A percentile compares a stretch with the other conserved stretches of the same genome.
These are phyloP conservation scores for Poterioochromonas sp. DNA, from an alignment of 352 stramenopile genomes.

Conservation along the genomic window DNA sequence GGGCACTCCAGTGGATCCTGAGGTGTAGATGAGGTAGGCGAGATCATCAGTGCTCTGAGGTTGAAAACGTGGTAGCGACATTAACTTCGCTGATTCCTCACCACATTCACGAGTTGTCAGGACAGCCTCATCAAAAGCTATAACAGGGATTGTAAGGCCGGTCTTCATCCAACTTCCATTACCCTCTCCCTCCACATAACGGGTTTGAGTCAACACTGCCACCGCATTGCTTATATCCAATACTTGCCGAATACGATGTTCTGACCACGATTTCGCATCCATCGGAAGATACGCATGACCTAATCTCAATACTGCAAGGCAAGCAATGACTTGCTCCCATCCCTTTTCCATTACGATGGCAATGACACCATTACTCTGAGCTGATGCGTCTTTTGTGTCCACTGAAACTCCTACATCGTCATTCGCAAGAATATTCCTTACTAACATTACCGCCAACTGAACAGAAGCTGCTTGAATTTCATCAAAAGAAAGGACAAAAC, in stretches of 20 bases:
- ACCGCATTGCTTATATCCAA: background rate
- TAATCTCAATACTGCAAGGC: background rate
- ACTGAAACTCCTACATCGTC: background rate
- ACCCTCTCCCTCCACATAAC: background rate
- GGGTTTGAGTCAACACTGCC: constrained; percentile 5
- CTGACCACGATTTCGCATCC: constrained; percentile 24
- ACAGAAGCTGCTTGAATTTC: too few species aligned
- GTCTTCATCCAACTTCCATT: background rate
- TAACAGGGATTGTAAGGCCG: background rate
- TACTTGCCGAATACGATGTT: constrained; percentile 9
- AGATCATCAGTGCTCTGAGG: background rate
- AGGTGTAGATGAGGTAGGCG: constrained; percentile 42
- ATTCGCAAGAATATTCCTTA: too few species aligned
- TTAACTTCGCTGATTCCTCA: background rate
- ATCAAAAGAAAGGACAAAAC: too few species aligned
- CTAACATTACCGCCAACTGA: too few species aligned
- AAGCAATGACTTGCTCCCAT: constrained; percentile 36
- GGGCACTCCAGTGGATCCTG: constrained; percentile 36
- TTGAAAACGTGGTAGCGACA: too few species aligned
- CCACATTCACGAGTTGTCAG: too few species aligned
- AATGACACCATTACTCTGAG: background rate
- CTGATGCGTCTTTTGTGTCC: background rate
- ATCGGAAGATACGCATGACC: constrained; percentile 34
- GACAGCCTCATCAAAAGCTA: background rate
- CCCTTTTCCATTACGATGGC: constrained; percentile 37